Evolutionary conservation across 2,329 filamentous ascomycete species (phyloP), one percentile per base, ranked within the genome.

Genomic region (Epichloe uncinata): DNA sequence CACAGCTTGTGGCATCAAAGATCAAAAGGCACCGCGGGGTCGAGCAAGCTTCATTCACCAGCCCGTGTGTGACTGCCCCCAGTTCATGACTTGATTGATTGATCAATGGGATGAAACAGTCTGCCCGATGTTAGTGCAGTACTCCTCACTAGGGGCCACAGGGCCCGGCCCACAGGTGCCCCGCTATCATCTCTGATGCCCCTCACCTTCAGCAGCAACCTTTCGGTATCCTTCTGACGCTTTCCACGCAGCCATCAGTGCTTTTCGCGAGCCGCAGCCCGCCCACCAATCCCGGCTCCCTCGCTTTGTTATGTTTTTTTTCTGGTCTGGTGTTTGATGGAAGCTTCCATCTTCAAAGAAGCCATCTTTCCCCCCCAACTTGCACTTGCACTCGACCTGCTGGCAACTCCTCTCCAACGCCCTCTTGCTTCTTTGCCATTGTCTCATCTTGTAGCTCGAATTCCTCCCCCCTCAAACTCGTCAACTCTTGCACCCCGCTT

Each of bases 141-240:
- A 30, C 26, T 30, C 8, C 8, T 9, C 1, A 1, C 3, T 0
- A 4, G 3, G 1, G 0, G 26, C 3, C 26, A 4, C 8, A 30
- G 26, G 8, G 1, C 3, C 3, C 8, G 26, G 26, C 8, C 8
- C 0, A 11, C 3, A 30, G 26, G 26, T 11, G 8, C 1, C 26
- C 26, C 1, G 8, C 26, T 30, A 30, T 30, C 26, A 30, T 30
- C 26, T 1, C 0, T 30, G 26, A 35, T 35, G 42, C 48, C 22
- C 37, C n/a, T 6, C 7, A 43, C 20, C 44, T 48, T 53, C 7
- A 8, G 26, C 26, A 26, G 26, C 3, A 26, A 26, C 20, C 44
- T 48, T 53, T 53, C 52, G 49, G 44, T 50, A 22, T 47, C 47
- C 35, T 53, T 53, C 52, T 46, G 52, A 50, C 15, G 45, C 52